Evolutionary conservation across 2,329 filamentous ascomycete species (phyloP), one percentile per base, ranked within the genome.

Genomic region (Tympanopsis confertula): DNA sequence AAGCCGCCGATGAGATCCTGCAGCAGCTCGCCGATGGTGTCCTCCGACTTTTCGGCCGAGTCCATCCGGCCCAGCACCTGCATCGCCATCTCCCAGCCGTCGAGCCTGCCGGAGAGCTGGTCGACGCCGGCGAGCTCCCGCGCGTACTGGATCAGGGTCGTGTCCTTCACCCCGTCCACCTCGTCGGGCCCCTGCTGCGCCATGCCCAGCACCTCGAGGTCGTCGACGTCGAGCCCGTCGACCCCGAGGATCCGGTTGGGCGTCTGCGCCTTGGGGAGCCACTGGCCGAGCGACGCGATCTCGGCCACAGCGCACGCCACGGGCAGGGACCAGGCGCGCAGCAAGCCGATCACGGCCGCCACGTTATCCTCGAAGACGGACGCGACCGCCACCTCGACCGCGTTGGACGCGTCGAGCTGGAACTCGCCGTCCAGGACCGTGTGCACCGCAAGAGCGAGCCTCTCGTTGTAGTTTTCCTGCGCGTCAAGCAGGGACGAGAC

Each of bases 31-130:
- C 78, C 71, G 10, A 95, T 83, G 41, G 79, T 79, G 45, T 81
- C 74, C 51, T 84, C 80, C 5, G 84, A 84, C 36, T 74, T 71
- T 36, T 75, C 67, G 1, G 71, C 66, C 41, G 87, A 78, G 51
- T 94, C 82, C 53, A 96, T 71, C 38, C 89, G 77, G 7, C 83
- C 84, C 35, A 95, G 67, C 10, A 94, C 73, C 42, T 86, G 77
- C 32, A 95, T 78, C 0, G 87, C 83, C 51, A 95, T 62, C 60
- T 95, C 86, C 89, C 89, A 96, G 5, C 89, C 88, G 37, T 52
- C 48, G 35, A 46, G 48, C 7, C 45, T 42, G 3, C 60, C 48
- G 1, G 60, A 61, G 35, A 77, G 52, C 17, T 67, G 62, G 38
- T 70, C 65, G 43, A 69, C 68, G 42, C 68, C 68, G 20, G 81